Conservation (phyloP, 2,329 filamentous ascomycete genomes). For the Aspergillus neotritici region DNA sequence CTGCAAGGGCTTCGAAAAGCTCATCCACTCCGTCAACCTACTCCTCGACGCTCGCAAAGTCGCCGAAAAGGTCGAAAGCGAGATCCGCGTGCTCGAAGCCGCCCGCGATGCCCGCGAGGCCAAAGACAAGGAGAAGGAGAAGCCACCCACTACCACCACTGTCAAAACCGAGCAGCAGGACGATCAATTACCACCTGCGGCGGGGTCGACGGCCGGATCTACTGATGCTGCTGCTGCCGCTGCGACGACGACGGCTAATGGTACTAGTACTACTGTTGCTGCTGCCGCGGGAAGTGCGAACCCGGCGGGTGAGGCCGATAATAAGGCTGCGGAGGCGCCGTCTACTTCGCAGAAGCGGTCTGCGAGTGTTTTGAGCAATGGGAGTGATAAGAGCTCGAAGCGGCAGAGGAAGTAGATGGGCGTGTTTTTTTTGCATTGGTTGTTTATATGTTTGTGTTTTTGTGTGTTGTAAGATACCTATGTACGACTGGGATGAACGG, state of each 20-base stretch:
- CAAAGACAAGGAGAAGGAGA: constrained; percentile 25
- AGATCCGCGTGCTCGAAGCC: constrained; percentile 44
- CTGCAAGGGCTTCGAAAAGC: constrained; percentile 45
- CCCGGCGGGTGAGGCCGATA: constrained; percentile 5
- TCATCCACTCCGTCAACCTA: constrained; percentile 44
- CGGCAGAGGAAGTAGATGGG: constrained; percentile 41
- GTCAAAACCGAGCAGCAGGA: constrained; percentile 35
- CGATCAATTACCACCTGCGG: constrained; percentile 9
- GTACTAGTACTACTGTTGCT: constrained; percentile 4
- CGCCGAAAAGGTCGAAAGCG: constrained; percentile 43
- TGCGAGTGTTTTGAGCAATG: constrained; percentile 69
- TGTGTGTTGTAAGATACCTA: constrained; percentile 21
- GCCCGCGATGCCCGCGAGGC: constrained; percentile 36
- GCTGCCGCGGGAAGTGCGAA: neutral
- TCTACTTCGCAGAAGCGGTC: constrained; percentile 62
- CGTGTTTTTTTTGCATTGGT: too few relatives aligned
- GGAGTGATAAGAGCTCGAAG: constrained; percentile 57
- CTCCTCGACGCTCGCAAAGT: constrained; percentile 46
- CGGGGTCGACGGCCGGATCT: constrained; percentile 1
- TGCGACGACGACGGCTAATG: constrained; percentile 10
- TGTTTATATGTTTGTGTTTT: constrained; percentile 1
- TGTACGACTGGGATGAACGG: constrained; percentile 30
- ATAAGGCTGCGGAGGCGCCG: constrained; percentile 5
- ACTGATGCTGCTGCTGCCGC: constrained; percentile 13
- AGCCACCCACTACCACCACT: too few relatives aligned